Percentiles rank a stretch among this genome's conserved stretches.
Conservation (phyloP, 345 rosid species). For the Linum tenue region DNA sequence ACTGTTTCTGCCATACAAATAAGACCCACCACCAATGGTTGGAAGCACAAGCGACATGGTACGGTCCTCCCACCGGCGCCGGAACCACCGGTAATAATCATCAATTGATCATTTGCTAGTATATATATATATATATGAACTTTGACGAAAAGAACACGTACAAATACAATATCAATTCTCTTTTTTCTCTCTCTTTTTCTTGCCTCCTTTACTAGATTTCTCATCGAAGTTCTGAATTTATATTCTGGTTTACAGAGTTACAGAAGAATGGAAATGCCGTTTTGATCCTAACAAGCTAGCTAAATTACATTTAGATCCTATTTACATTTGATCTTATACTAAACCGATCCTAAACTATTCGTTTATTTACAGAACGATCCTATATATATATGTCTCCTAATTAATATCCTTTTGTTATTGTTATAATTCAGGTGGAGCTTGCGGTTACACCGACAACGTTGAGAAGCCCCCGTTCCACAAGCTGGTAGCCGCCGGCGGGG, state of each 20-base stretch:
- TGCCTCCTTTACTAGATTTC: too few relatives aligned
- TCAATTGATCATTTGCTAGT: not conserved
- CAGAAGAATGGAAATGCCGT: too few relatives aligned
- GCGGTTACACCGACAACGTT: conserved; percentile 42
- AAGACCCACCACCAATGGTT: not conserved
- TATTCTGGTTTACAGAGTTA: too few relatives aligned
- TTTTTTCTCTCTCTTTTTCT: too few relatives aligned
- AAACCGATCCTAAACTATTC: not conserved
- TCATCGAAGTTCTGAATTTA: too few relatives aligned
- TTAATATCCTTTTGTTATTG: not conserved
- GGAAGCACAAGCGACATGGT: conserved; percentile 52
- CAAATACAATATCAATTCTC: not conserved
- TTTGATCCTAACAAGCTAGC: too few relatives aligned
- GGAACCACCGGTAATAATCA: conserved; percentile 40
- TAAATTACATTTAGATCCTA: too few relatives aligned
- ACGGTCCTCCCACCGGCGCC: conserved; percentile 39
- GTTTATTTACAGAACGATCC: not conserved
- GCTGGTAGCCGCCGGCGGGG: conserved; percentile 49
- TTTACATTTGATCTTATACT: too few relatives aligned
- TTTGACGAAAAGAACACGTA: not conserved
- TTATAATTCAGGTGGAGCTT: conserved; percentile 50
- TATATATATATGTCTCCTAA: not conserved
- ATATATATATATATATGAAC: not conserved
- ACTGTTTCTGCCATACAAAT: not conserved
- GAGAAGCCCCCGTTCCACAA: conserved; percentile 34